phyloP scores from a whole-genome alignment of 169 alveolate species.

The Cryptosporidium canis region DNA sequence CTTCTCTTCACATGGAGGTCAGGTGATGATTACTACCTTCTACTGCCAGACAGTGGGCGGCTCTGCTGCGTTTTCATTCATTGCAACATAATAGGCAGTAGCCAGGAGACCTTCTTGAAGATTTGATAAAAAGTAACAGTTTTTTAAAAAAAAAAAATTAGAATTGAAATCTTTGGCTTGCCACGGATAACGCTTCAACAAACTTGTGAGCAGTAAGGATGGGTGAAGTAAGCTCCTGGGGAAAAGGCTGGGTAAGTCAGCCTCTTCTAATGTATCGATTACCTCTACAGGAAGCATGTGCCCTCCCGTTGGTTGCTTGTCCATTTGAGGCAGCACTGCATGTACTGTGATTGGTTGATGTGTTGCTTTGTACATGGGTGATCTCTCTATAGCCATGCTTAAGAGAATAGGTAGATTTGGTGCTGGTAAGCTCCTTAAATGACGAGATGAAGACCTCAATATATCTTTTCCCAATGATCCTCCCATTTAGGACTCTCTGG shows the following conservation, averaged over 20 bases:
- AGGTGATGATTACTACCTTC: not conserved
- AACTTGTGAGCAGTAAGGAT: too few relatives aligned
- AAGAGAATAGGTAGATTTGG: not conserved
- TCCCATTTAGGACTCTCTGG: conserved; percentile 22
- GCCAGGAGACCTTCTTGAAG: not conserved
- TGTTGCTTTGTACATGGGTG: not conserved
- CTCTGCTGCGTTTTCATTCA: not conserved
- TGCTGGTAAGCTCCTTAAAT: not conserved
- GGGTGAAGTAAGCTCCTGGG: too few relatives aligned
- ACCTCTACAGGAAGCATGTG: not conserved
- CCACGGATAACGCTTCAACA: not conserved
- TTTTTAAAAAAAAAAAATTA: not conserved
- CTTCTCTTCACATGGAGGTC: not conserved
- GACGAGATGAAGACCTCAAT: conserved; percentile 57
- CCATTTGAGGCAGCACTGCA: not conserved
- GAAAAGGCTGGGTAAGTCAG: too few relatives aligned
- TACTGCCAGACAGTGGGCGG: not conserved
- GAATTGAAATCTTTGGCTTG: not conserved
- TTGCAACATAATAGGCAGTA: not conserved
- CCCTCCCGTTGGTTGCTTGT: not conserved
- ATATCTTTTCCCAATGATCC: conserved; percentile 42
- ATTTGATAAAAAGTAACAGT: too few relatives aligned
- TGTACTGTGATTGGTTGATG: not conserved
- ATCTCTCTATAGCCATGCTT: not conserved
- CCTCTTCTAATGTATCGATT: not conserved